A percentile compares a stretch with the other conserved stretches of the same genome.
These are phyloP conservation scores for Takashimella koratensis DNA, from an alignment of 1,284 basidiomycete genomes.

Conservation along the genomic window DNA sequence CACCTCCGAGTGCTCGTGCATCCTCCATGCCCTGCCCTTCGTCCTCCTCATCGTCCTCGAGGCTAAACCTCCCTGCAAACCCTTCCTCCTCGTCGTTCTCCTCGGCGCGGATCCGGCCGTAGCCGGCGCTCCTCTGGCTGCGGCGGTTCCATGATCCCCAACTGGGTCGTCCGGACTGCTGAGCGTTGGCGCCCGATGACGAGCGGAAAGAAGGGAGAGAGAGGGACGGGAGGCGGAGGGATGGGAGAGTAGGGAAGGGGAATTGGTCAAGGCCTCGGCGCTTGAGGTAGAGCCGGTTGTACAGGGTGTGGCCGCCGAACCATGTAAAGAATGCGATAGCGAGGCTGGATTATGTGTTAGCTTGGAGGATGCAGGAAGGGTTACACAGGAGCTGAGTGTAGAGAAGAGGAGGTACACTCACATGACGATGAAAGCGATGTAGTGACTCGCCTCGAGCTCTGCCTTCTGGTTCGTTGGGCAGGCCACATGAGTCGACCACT, in stretches of 20 bases:
- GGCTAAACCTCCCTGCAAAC: constrained; percentile 53
- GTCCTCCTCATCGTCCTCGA: constrained; percentile 45
- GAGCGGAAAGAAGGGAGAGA: constrained; percentile 3
- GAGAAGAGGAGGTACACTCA: constrained; percentile 17
- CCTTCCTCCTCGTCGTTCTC: constrained; percentile 53
- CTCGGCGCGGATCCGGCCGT: constrained; percentile 36
- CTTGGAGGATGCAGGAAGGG: not conserved
- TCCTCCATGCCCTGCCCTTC: constrained; percentile 21
- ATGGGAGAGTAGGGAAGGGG: constrained; percentile 27
- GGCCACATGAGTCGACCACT: constrained; percentile 48
- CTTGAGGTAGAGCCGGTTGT: constrained; percentile 45
- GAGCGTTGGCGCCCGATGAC: constrained; percentile 10
- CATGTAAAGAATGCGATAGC: constrained; percentile 43
- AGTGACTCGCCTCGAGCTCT: constrained; percentile 27
- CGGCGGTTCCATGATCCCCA: constrained; percentile 37
- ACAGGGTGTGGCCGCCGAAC: constrained; percentile 44
- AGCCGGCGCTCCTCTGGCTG: constrained; percentile 26
- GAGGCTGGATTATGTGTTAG: constrained; percentile 19
- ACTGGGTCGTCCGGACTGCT: constrained; percentile 11
- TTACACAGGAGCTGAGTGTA: not conserved
- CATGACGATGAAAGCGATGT: constrained; percentile 15
- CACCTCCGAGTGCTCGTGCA: constrained; percentile 20
- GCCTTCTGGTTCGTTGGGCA: constrained; percentile 40
- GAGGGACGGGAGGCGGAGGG: constrained; percentile 15
- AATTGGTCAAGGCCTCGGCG: constrained; percentile 42